phyloP scores from a whole-genome alignment of 2,329 filamentous ascomycete species.

The Cadophora gregata region DNA sequence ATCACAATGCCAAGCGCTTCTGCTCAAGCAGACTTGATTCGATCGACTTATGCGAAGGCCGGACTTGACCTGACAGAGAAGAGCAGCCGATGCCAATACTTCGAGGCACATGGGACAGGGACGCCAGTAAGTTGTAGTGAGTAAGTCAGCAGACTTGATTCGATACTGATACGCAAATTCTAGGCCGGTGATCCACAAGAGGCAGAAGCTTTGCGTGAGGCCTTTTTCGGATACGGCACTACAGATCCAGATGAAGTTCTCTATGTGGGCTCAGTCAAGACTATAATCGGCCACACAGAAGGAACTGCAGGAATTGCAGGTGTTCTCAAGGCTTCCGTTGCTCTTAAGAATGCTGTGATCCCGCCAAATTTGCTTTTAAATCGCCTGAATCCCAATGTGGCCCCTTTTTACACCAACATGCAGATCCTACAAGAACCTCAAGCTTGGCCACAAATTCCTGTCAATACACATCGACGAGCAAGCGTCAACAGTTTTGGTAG shows the following conservation, averaged over 20 bases:
- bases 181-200: conserved; percentile 2
- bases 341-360: conserved; percentile 40
- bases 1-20: conserved; percentile 51
- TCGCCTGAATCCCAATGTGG: conserved; percentile 44
- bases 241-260: neutral
- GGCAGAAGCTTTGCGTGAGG: conserved; percentile 21
- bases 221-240: conserved; percentile 26
- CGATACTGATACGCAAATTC: neutral
- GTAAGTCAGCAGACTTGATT: neutral
- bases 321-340: conserved; percentile 41
- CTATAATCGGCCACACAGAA: conserved; percentile 41
- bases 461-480: conserved; percentile 22
- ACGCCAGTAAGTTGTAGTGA: conserved; percentile 13
- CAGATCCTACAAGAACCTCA: neutral
- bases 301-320: conserved; percentile 42
- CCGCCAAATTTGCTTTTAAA: conserved; percentile 44
- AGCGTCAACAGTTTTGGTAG: conserved; percentile 45
- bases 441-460: conserved; percentile 29
- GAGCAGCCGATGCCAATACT: conserved; percentile 18
- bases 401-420: conserved; percentile 25
- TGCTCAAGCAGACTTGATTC: neutral
- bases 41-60: neutral
- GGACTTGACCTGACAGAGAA: neutral
- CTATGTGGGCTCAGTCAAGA: conserved; percentile 30
- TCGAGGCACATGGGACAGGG: conserved; percentile 40